Percentiles rank a stretch among this genome's conserved stretches.
Conservation (phyloP, 495 filamentous ascomycete species). For the Penicillium daleae region DNA sequence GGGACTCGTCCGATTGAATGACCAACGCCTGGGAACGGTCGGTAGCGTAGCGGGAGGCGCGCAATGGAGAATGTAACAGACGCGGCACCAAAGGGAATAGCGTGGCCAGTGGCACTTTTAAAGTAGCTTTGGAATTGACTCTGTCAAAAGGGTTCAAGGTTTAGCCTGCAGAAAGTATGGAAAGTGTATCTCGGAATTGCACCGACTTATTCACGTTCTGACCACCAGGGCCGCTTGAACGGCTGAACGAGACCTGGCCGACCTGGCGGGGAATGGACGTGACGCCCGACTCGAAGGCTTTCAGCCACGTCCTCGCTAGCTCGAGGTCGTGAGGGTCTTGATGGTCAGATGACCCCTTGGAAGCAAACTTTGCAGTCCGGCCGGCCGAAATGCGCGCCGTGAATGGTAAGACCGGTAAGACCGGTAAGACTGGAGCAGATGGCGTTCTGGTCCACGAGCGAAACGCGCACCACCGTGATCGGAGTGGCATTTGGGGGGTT, state of each 20-base stretch:
- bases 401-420: neutral
- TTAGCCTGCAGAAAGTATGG: slow-evolving; percentile 12
- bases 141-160: slow-evolving; percentile 57
- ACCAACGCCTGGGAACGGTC: slow-evolving; percentile 63
- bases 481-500: slow-evolving; percentile 10
- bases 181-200: too few species aligned
- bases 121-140: slow-evolving; percentile 89
- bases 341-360: slow-evolving; percentile 43
- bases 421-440: neutral
- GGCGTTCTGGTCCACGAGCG: neutral
- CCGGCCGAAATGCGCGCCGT: neutral
- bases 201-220: slow-evolving; percentile 97
- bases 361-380: slow-evolving; percentile 18
- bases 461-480: slow-evolving; percentile 3
- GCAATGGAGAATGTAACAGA: slow-evolving; percentile 65
- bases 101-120: slow-evolving; percentile 61
- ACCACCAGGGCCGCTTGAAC: slow-evolving; percentile 91
- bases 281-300: slow-evolving; percentile 54
- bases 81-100: slow-evolving; percentile 68
- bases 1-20: slow-evolving; percentile 68
- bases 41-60: slow-evolving; percentile 70
- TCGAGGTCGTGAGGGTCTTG: slow-evolving; percentile 49
- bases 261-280: slow-evolving; percentile 65
- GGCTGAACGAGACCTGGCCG: slow-evolving; percentile 72
- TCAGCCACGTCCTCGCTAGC: slow-evolving; percentile 77